Conservation (phyloP, 2,329 filamentous ascomycete species). For the Aspergillus thermomutatus region DNA sequence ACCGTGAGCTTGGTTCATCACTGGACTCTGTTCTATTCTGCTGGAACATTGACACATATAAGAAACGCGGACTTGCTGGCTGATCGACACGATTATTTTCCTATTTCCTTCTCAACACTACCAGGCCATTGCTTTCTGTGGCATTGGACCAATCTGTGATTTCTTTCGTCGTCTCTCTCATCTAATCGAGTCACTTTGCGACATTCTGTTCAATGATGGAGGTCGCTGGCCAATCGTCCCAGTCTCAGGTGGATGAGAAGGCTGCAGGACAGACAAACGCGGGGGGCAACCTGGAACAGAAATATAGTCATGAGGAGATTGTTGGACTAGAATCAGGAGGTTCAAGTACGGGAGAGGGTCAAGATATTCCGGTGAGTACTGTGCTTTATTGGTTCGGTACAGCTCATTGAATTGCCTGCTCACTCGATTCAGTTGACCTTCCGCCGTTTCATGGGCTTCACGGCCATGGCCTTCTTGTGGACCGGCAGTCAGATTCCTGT, state of each 20-base stretch:
- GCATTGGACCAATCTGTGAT: background rate
- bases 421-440: conserved; percentile 46
- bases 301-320: conserved; percentile 47
- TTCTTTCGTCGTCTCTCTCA: background rate
- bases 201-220: conserved; percentile 12
- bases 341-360: conserved; percentile 30
- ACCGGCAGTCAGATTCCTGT: conserved; percentile 60
- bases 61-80: conserved; percentile 5
- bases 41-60: background rate
- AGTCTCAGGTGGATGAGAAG: conserved; percentile 28
- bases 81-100: conserved; percentile 6
- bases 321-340: conserved; percentile 33
- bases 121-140: background rate
- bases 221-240: conserved; percentile 14
- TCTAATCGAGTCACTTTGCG: background rate
- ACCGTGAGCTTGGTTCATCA: background rate
- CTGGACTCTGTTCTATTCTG: background rate
- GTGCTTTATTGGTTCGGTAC: conserved; percentile 1
- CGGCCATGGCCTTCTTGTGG: conserved; percentile 61
- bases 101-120: background rate
- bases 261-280: conserved; percentile 21
- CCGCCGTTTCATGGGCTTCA: conserved; percentile 51
- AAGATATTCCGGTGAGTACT: conserved; percentile 43
- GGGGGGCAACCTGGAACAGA: conserved; percentile 25
- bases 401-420: conserved; percentile 1